Percentiles rank a stretch among this genome's conserved stretches.
phyloP scores from a whole-genome alignment of 768 basidiomycete genomes.

The Xanthoconium stramineum region DNA sequence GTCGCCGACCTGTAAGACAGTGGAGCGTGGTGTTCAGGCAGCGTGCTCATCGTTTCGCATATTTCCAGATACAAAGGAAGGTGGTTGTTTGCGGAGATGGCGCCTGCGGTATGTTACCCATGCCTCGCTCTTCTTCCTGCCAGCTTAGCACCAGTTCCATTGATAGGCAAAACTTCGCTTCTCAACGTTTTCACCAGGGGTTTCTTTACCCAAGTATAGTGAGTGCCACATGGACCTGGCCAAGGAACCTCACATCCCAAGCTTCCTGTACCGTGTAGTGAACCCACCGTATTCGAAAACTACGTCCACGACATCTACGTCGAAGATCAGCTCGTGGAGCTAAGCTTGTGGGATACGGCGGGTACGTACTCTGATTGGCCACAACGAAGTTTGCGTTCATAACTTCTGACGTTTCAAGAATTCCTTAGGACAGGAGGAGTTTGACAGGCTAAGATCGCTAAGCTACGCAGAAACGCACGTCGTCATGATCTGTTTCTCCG shows the following conservation, averaged over 20 bases:
- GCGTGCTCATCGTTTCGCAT: conserved; percentile 14
- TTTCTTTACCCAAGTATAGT: conserved; percentile 95
- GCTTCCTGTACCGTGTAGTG: conserved; percentile 40
- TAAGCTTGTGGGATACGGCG: conserved; percentile 97
- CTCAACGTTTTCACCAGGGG: conserved; percentile 88
- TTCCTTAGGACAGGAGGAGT: conserved; percentile 85
- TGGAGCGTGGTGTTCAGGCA: conserved; percentile 5
- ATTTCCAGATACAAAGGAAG: conserved; percentile 50
- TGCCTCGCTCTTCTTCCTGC: conserved; percentile 2
- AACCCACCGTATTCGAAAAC: conserved; percentile 96
- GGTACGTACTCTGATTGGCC: conserved; percentile 45
- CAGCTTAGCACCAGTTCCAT: conserved; percentile 7
- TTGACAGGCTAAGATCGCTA: conserved; percentile 89
- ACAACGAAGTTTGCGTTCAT: conserved; percentile 7
- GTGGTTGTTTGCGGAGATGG: conserved; percentile 96
- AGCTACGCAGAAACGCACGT: conserved; percentile 97
- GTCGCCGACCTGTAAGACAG: conserved; percentile 34
- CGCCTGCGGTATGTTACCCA: conserved; percentile 64
- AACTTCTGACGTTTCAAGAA: conserved; percentile 33
- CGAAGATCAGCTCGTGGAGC: conserved; percentile 84
- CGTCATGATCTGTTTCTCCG: conserved; percentile 95
- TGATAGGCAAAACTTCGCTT: conserved; percentile 74
- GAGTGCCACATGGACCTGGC: conserved; percentile 29
- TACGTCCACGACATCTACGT: conserved; percentile 88
- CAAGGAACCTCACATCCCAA: not conserved